These are phyloP conservation scores for Magnaporthales sp. DNA, from an alignment of 2,329 filamentous ascomycete genomes.

Conservation along the genomic window DNA sequence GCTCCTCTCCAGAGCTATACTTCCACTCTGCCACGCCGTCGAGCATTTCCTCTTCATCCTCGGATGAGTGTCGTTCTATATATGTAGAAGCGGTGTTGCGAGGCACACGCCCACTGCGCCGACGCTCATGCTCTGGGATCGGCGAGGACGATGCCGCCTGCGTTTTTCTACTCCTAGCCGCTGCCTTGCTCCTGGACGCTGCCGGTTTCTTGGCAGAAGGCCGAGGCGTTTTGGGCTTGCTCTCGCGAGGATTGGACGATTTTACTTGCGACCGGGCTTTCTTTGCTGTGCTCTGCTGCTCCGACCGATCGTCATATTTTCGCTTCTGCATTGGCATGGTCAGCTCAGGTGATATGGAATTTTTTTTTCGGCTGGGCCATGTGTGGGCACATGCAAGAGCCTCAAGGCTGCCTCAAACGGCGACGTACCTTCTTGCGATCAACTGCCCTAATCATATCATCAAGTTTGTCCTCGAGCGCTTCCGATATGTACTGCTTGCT, in stretches of 20 bases:
- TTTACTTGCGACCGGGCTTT: slow-evolving; percentile 21
- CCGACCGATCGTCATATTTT: slow-evolving; percentile 43
- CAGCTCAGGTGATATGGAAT: neutral
- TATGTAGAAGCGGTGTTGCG: slow-evolving; percentile 34
- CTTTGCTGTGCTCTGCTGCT: slow-evolving; percentile 34
- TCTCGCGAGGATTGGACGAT: slow-evolving; percentile 16
- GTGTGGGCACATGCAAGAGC: neutral
- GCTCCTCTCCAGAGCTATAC: slow-evolving; percentile 33
- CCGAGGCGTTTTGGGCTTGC: slow-evolving; percentile 22
- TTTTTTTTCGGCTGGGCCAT: neutral
- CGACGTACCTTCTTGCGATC: slow-evolving; percentile 62
- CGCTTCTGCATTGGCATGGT: slow-evolving; percentile 37
- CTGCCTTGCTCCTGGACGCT: slow-evolving; percentile 4
- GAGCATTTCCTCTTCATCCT: slow-evolving; percentile 54
- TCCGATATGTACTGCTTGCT: slow-evolving; percentile 78
- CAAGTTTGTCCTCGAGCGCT: slow-evolving; percentile 65
- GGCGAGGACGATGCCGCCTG: slow-evolving; percentile 17
- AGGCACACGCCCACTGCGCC: slow-evolving; percentile 45
- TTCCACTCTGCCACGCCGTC: slow-evolving; percentile 52
- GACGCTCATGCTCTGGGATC: slow-evolving; percentile 35
- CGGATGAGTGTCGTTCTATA: slow-evolving; percentile 46
- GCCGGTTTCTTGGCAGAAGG: slow-evolving; percentile 23
- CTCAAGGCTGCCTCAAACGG: too few species aligned
- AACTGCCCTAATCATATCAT: slow-evolving; percentile 53
- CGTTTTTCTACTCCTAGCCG: slow-evolving; percentile 16